Evolutionary conservation across 2,329 filamentous ascomycete genomes (phyloP), one percentile per base, ranked within the genome.

Genomic region (Epichloe hybrida): DNA sequence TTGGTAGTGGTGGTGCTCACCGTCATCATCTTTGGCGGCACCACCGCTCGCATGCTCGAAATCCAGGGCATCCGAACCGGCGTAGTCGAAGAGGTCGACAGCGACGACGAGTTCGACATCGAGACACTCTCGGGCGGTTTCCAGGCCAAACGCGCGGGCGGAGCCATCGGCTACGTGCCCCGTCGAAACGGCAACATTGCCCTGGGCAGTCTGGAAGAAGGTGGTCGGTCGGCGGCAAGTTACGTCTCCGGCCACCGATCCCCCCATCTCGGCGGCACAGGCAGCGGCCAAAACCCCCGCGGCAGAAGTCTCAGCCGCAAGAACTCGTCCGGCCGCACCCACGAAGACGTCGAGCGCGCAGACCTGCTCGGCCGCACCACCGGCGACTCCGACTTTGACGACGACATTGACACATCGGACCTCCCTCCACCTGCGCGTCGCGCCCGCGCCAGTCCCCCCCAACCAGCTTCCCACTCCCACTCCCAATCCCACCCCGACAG

Each of bases 71-170:
- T 98, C 54, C 81, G 88, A 51, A 98, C 91, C 0, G 93, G 93
- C 0, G 91, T 98, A 0, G 87, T 96, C 0, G 93, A 98, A 60
- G 93, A 98, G 64, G 86, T 95, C 43, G 93, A 98, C 64, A 95
- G 88, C 43, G 93, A 98, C 63, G 93, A 98, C 63, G 93, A 98
- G 66, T 98, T 98, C 61, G 93, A 98, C 64, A 98, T 96, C 54
- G 93, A 96, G 65, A 71, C 75, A 12, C 81, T 86, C 48, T 79
- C 79, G 17, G 76, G 78, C 23, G 84, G 84, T 11, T 81, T 85
- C 7, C 94, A 90, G 60, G 83, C 85, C 59, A 93, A 95, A 64
- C 85, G 88, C 56, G 80, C 84, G 37, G 86, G 86, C 48, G 79
- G 76, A 23, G 88, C 78, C 13, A 80, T 95, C 50, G 90, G 89